Conservation (phyloP, 805 yeast genomes). For the Sugiyamaella marilandica region DNA sequence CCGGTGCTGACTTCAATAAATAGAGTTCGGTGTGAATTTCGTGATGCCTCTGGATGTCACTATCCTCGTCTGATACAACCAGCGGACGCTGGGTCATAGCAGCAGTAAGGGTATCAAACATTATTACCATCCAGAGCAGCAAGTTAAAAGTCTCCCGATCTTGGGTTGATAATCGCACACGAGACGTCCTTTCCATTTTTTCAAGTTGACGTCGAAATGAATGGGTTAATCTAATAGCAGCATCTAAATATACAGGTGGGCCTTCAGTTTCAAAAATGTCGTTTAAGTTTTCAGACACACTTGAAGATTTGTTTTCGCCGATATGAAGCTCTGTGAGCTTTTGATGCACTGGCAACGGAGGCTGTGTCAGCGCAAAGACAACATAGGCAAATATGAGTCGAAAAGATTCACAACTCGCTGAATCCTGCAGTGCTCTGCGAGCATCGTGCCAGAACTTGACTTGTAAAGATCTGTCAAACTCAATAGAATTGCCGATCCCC, state of each 20-base stretch:
- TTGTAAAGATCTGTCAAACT: constrained; percentile 4
- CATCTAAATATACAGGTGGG: constrained; percentile 1
- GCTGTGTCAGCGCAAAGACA: not conserved
- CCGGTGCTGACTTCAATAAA: not conserved
- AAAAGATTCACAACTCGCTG: not conserved
- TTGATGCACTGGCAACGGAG: not conserved
- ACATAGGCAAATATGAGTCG: not conserved
- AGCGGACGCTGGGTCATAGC: constrained; percentile 3
- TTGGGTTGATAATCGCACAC: not conserved
- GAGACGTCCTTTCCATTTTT: not conserved
- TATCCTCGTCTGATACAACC: constrained; percentile 1
- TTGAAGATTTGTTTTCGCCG: not conserved
- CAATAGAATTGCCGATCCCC: not conserved
- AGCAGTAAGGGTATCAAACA: constrained; percentile 4
- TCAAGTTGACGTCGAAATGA: not conserved
- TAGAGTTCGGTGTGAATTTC: not conserved
- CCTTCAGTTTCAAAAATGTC: not conserved
- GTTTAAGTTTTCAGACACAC: not conserved
- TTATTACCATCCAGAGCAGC: not conserved
- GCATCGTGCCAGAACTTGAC: constrained; percentile 2
- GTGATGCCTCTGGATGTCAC: not conserved
- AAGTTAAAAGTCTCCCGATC: constrained; percentile 1
- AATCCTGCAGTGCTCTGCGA: not conserved
- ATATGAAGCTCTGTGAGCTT: not conserved
- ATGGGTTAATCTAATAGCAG: not conserved